Conservation (phyloP, 257 asterid species). For the Cordia subcordata region DNA sequence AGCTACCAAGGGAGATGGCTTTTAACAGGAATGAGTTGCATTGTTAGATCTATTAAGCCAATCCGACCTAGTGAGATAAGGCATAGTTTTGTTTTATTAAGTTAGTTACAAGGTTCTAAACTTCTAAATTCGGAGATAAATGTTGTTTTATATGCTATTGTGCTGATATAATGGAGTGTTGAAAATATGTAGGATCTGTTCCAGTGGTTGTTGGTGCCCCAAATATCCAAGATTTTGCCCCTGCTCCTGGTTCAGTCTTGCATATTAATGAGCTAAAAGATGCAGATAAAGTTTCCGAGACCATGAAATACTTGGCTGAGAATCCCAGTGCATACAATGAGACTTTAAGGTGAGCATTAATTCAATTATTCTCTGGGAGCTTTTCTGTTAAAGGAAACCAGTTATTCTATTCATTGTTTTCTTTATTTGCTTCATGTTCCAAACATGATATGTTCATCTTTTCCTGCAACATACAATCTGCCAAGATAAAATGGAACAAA, state of each 20-base stretch:
- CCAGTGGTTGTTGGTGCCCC: slow-evolving; percentile 97
- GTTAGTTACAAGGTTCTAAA: too few species aligned
- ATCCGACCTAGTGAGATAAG: too few species aligned
- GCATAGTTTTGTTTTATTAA: too few species aligned
- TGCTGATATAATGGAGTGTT: slow-evolving; percentile 17
- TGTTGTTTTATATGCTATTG: slow-evolving; percentile 11
- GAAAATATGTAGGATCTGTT: slow-evolving; percentile 51
- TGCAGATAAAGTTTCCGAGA: slow-evolving; percentile 64
- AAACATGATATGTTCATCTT: neutral
- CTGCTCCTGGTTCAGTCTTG: slow-evolving; percentile 58
- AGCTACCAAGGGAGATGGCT: too few species aligned
- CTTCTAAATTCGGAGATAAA: too few species aligned
- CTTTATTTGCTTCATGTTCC: neutral
- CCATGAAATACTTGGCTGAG: slow-evolving; percentile 72
- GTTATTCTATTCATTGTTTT: slow-evolving; percentile 1
- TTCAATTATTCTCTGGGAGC: neutral
- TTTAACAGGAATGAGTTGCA: too few species aligned
- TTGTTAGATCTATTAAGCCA: too few species aligned
- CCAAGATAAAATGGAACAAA: too few species aligned
- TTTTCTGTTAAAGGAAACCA: neutral
- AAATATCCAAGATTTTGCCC: slow-evolving; percentile 89
- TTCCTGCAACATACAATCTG: too few species aligned
- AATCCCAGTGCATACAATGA: slow-evolving; percentile 68
- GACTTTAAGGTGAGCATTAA: slow-evolving; percentile 54
- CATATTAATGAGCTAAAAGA: slow-evolving; percentile 76